phyloP scores from a whole-genome alignment of 805 yeast genomes.

The Isabelozyma gotoi region DNA sequence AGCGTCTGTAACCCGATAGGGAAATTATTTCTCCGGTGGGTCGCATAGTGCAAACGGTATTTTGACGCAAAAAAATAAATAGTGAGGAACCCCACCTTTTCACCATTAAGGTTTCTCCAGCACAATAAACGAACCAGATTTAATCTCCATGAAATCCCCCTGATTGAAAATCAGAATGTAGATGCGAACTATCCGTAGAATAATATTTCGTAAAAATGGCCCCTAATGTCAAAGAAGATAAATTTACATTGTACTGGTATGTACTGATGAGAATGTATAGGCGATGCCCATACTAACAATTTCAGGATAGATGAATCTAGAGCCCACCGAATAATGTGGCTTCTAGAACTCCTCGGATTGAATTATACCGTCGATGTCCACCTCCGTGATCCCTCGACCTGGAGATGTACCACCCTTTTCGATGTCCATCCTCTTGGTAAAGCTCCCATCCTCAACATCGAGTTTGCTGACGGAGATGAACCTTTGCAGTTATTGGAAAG shows the following conservation, averaged over 20 bases:
- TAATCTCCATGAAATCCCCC: neutral
- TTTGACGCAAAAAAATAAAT: neutral
- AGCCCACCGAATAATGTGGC: conserved; percentile 61
- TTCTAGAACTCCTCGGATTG: conserved; percentile 58
- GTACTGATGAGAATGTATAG: neutral
- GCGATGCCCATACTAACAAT: neutral
- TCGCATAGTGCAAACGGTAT: too few species aligned
- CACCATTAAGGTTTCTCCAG: neutral
- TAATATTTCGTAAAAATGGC: neutral
- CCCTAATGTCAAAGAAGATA: neutral
- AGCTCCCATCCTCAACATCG: conserved; percentile 55
- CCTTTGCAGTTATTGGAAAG: conserved; percentile 34
- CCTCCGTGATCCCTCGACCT: conserved; percentile 46
- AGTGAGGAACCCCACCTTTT: neutral
- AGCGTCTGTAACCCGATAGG: neutral
- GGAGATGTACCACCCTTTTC: conserved; percentile 45
- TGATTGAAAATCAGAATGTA: too few species aligned
- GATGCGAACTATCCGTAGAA: neutral
- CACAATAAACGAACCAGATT: neutral
- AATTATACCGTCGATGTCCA: conserved; percentile 56
- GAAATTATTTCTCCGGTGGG: neutral
- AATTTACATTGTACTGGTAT: conserved; percentile 1
- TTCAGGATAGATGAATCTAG: conserved; percentile 54
- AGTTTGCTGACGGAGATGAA: conserved; percentile 34
- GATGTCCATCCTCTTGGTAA: conserved; percentile 63